Conservation (phyloP, 164 flowering plant species). For the Nymphaea thermarum region DNA sequence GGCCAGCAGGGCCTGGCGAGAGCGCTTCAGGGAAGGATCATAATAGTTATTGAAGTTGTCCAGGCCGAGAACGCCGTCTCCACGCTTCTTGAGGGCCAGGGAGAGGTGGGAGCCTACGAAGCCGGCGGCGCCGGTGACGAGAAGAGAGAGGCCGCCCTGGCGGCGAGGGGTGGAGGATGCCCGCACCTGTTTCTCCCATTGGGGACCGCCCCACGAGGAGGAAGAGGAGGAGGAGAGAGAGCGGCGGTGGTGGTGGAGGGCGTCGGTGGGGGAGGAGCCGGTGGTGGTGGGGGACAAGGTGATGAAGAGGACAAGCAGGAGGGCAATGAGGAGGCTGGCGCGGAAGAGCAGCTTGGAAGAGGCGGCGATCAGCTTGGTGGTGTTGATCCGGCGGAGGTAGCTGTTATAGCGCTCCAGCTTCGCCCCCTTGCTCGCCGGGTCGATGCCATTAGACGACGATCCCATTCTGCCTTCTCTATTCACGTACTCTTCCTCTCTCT, state of each 20-base stretch:
- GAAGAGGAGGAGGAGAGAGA: conserved; percentile 37
- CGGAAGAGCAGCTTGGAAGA: conserved; percentile 84
- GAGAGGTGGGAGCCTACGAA: conserved; percentile 56
- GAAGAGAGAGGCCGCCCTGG: conserved; percentile 34
- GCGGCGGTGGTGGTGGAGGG: conserved; percentile 21
- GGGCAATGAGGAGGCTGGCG: conserved; percentile 50
- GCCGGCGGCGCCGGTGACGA: conserved; percentile 50
- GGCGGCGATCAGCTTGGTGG: conserved; percentile 57
- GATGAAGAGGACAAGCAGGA: conserved; percentile 60
- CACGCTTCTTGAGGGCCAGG: conserved; percentile 71
- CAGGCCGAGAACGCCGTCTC: conserved; percentile 85
- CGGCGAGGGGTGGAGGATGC: conserved; percentile 42
- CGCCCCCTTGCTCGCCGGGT: conserved; percentile 28
- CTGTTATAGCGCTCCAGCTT: conserved; percentile 84
- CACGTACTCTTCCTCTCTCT: neutral
- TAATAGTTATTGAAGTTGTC: conserved; percentile 87
- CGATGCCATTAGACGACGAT: conserved; percentile 5
- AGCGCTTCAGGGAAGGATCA: conserved; percentile 65
- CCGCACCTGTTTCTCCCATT: conserved; percentile 38
- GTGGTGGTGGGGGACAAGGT: conserved; percentile 31
- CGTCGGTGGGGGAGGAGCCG: conserved; percentile 11
- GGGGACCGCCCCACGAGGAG: conserved; percentile 20
- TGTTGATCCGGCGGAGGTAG: conserved; percentile 57
- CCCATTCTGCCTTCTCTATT: neutral
- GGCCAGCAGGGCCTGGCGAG: conserved; percentile 40